These are phyloP conservation scores for Suillus ampliporus DNA, from an alignment of 768 basidiomycete genomes.

Conservation along the genomic window DNA sequence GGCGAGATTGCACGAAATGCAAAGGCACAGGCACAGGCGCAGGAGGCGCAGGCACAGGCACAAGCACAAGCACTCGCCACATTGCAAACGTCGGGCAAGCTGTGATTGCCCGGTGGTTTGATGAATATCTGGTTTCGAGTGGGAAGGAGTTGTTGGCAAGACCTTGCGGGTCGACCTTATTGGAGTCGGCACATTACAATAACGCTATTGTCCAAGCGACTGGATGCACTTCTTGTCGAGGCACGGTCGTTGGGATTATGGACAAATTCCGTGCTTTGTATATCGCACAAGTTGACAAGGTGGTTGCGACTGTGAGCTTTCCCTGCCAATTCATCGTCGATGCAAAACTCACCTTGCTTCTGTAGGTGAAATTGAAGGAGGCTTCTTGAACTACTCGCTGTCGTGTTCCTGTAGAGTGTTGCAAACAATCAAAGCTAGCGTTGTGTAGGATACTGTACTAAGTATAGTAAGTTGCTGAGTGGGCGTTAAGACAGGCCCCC, in stretches of 20 bases:
- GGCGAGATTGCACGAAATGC: too few species aligned
- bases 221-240: neutral
- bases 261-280: neutral
- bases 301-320: conserved; percentile 12
- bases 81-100: neutral
- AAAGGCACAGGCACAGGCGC: too few species aligned
- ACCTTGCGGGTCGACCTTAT: conserved; percentile 11
- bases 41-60: too few species aligned
- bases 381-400: neutral
- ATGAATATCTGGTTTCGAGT: conserved; percentile 9
- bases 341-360: conserved; percentile 10
- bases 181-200: neutral
- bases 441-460: neutral
- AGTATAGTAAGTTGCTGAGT: neutral
- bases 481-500: too few species aligned
- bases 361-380: conserved; percentile 10
- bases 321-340: neutral
- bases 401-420: neutral
- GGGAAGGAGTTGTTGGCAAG: conserved; percentile 11
- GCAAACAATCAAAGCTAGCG: neutral
- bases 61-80: too few species aligned
- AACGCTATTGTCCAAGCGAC: neutral
- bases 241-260: neutral
- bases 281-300: conserved; percentile 7
- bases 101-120: conserved; percentile 4